phyloP scores from a whole-genome alignment of 306 rosid species.

The Leucaena leucocephala region DNA sequence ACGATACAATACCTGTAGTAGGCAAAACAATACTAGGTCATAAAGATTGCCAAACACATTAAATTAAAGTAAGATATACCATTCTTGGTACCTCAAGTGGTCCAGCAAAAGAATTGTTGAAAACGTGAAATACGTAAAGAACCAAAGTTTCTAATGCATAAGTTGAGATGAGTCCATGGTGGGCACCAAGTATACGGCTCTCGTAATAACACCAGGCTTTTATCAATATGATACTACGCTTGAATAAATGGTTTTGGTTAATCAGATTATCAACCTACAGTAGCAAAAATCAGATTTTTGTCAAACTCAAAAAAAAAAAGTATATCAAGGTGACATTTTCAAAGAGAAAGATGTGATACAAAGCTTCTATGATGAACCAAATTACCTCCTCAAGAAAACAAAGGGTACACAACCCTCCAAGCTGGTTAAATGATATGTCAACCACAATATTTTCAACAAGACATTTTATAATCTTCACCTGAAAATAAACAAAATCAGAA shows the following conservation, averaged over 20 bases:
- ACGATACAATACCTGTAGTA: constrained; percentile 70
- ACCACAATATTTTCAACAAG: constrained; percentile 89
- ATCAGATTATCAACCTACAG: constrained; percentile 76
- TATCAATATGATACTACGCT: constrained; percentile 82
- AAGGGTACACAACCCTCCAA: constrained; percentile 87
- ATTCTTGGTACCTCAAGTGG: constrained; percentile 74
- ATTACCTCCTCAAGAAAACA: constrained; percentile 91
- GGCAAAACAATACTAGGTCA: constrained; percentile 29
- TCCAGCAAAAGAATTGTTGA: constrained; percentile 80
- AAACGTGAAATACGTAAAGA: constrained; percentile 84
- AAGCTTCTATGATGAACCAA: constrained; percentile 24
- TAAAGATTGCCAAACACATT: constrained; percentile 5
- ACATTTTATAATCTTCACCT: constrained; percentile 89
- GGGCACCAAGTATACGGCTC: constrained; percentile 90
- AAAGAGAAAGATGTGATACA: constrained; percentile 18
- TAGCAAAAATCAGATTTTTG: constrained; percentile 33
- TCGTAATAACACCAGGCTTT: constrained; percentile 96
- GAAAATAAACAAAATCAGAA: constrained; percentile 8
- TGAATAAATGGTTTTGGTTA: constrained; percentile 74
- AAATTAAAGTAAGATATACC: constrained; percentile 7
- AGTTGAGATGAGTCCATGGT: constrained; percentile 90
- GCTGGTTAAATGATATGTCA: constrained; percentile 87
- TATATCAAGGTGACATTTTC: constrained; percentile 16
- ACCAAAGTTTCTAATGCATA: constrained; percentile 89
- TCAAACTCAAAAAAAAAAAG: background rate